Conservation (phyloP, 768 basidiomycete species). For the Lactarius quietus region DNA sequence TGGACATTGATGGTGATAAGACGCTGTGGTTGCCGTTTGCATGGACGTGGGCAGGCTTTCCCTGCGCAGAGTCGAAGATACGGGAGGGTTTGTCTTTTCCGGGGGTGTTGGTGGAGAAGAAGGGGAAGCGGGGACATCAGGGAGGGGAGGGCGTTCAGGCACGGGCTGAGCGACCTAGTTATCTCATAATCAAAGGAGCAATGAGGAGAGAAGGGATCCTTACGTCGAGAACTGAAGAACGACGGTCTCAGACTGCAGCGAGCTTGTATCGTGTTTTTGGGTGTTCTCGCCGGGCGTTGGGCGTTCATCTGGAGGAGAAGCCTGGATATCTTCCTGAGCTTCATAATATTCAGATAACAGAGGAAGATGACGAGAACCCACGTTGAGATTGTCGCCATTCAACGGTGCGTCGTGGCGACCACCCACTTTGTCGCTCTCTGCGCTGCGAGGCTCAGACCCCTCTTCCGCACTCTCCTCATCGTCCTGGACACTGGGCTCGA, state of each 20-base stretch:
- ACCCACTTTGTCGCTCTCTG: not conserved
- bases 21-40: constrained; percentile 12
- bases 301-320: constrained; percentile 14
- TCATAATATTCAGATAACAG: constrained; percentile 2
- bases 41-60: constrained; percentile 17
- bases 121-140: constrained; percentile 12
- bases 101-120: constrained; percentile 20
- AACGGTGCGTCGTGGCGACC: not conserved
- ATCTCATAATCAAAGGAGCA: not conserved
- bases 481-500: constrained; percentile 8
- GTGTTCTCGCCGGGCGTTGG: not conserved
- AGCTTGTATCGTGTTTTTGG: constrained; percentile 1
- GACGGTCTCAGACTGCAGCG: constrained; percentile 1
- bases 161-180: not conserved
- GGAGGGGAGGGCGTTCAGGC: constrained; percentile 5
- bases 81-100: constrained; percentile 1
- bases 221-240: not conserved
- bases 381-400: not conserved
- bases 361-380: constrained; percentile 1
- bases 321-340: constrained; percentile 7
- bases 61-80: constrained; percentile 4
- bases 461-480: constrained; percentile 1
- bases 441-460: not conserved
- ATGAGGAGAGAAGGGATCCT: not conserved
- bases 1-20: constrained; percentile 24